Conservation (phyloP, 1,284 basidiomycete genomes). For the Paramarasmius palmivorus region DNA sequence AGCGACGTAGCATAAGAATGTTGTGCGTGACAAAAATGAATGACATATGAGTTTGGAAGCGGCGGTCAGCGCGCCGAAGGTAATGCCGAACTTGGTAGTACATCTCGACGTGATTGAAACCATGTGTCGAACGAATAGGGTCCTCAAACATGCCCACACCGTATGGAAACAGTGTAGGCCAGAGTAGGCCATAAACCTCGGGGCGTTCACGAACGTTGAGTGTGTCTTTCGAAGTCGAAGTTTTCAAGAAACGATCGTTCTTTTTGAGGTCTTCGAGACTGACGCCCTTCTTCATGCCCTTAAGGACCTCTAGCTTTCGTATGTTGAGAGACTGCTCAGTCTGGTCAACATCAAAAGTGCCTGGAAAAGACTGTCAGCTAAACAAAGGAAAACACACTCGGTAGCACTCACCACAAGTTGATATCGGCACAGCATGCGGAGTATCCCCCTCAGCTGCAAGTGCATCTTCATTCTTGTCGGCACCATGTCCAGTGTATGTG, state of each 20-base stretch:
- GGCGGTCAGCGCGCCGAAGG: slow-evolving; percentile 11
- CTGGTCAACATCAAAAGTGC: slow-evolving; percentile 17
- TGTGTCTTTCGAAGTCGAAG: slow-evolving; percentile 5
- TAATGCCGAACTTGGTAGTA: slow-evolving; percentile 13
- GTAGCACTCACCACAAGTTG: neutral
- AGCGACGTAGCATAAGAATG: slow-evolving; percentile 15
- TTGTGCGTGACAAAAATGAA: slow-evolving; percentile 20
- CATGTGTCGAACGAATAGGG: slow-evolving; percentile 5
- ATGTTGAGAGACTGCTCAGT: neutral
- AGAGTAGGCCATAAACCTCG: slow-evolving; percentile 14
- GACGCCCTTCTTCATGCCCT: slow-evolving; percentile 1
- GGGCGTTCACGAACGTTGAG: slow-evolving; percentile 12
- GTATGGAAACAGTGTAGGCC: too few species aligned
- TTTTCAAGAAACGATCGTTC: slow-evolving; percentile 19
- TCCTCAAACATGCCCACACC: slow-evolving; percentile 18
- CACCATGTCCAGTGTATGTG: slow-evolving; percentile 11
- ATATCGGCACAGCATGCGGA: too few species aligned
- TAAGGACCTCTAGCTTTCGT: slow-evolving; percentile 13
- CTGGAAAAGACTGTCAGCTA: neutral
- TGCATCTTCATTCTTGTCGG: slow-evolving; percentile 12
- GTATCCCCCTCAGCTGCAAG: too few species aligned
- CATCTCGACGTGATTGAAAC: slow-evolving; percentile 12
- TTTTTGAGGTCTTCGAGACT: too few species aligned
- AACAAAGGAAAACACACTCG: neutral
- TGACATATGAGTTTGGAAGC: slow-evolving; percentile 16